phyloP scores from a whole-genome alignment of 2,329 filamentous ascomycete species.

The Pseudogymnoascus verrucosus region DNA sequence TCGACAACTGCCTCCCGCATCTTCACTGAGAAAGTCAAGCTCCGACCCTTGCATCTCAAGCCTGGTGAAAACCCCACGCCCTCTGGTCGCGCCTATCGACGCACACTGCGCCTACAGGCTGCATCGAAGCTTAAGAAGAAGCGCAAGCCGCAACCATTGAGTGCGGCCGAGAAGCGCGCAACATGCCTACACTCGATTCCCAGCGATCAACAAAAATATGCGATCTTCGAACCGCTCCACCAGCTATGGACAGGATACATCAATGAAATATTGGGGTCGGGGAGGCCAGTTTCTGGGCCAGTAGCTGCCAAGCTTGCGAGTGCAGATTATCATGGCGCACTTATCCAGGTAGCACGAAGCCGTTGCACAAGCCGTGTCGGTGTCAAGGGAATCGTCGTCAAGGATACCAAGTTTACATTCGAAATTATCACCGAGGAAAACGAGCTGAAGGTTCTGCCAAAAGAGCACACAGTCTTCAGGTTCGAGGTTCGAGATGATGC shows the following conservation, averaged over 20 bases:
- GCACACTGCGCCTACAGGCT: conserved; percentile 25
- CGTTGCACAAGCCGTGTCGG: conserved; percentile 76
- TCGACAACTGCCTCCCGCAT: conserved; percentile 63
- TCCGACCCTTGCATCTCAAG: conserved; percentile 71
- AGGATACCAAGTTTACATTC: conserved; percentile 80
- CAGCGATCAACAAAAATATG: conserved; percentile 59
- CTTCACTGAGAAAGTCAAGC: conserved; percentile 73
- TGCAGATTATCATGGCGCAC: conserved; percentile 86
- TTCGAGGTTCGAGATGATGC: conserved; percentile 47
- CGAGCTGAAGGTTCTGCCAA: conserved; percentile 71
- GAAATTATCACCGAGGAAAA: conserved; percentile 70
- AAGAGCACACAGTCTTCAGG: conserved; percentile 80
- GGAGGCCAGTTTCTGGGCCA: conserved; percentile 21
- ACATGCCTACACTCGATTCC: conserved; percentile 70
- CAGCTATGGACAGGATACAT: conserved; percentile 79
- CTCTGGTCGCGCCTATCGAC: conserved; percentile 48
- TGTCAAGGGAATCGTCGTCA: conserved; percentile 75
- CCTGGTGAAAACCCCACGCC: conserved; percentile 47
- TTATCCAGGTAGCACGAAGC: conserved; percentile 74
- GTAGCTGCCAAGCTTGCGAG: conserved; percentile 70
- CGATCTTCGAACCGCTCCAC: conserved; percentile 70
- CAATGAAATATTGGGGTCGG: conserved; percentile 63
- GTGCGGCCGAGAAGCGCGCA: conserved; percentile 66
- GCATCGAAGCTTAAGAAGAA: conserved; percentile 35
- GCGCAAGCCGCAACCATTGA: conserved; percentile 59